Base-by-base conservation (phyloP, 768 basidiomycete species). In the Tylopilus subfusipes region DNA sequence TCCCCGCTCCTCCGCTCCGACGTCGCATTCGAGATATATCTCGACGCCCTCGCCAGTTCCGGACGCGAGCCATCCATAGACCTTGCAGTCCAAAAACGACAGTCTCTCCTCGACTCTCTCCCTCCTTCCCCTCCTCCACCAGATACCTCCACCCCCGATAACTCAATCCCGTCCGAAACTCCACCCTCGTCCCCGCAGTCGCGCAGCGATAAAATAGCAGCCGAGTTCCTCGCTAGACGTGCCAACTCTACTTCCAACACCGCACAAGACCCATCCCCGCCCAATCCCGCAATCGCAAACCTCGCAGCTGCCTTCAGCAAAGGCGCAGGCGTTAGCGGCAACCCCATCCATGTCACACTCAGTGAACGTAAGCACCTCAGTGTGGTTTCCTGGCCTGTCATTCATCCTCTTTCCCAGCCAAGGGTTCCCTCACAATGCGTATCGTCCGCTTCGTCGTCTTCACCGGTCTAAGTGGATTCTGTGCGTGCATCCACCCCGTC, bases 301-400 rank as follows among this genome's bases (percentile, higher is more conserved):
- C 72, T 63, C 52, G 68, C 76, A 13, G 72, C 78, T 13, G 75
- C 74, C 22, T 64, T 78, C 45, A 68, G 74, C 54, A 66, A 73
- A 47, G 76, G 74, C 18, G 74, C 73, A 12, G 79, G 78, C 24
- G 73, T 75, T 19, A 74, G 67, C 30, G 69, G 69, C 0, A 81
- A 81, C 55, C 93, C 93, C 6, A 84, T 95, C 30, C 81, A 88
- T 44, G 93, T 94, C 36, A 80, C 90, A 24, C 80, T 94, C 59
- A 83, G 84, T 56, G 90, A 93, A 78, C 82, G 92, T 88, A 63
- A 69, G 87, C 78, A 18, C 24, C 54, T 18, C 50, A 10, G 0
- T 6, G 11, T 14, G 33, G 13, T 5, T 33, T 16, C 14, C n/a
- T 40, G 1, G 18, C 21, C 0, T 6, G 29, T 13, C 21, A 21